Evolutionary conservation across 2,329 filamentous ascomycete genomes (phyloP).

Genomic region (Calonectria honghensis): DNA sequence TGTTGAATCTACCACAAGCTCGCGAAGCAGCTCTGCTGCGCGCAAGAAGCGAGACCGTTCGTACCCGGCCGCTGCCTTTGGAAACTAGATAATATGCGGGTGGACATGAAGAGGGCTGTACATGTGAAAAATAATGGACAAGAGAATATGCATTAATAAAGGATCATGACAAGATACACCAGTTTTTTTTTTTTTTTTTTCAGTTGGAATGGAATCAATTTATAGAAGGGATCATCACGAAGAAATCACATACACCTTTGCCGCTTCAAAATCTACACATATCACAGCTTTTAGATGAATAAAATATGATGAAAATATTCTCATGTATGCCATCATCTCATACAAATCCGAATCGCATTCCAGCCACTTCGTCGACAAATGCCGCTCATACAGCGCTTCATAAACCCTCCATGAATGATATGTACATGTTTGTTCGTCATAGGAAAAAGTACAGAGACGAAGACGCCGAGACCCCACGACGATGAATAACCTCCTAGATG

Average conservation of each 20-base stretch:
- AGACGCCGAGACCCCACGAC: slow-evolving; percentile 35
- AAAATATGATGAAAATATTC: background rate
- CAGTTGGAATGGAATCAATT: slow-evolving; percentile 4
- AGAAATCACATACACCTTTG: background rate
- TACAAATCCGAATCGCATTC: slow-evolving; percentile 21
- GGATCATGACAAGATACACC: slow-evolving; percentile 30
- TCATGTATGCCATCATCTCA: slow-evolving; percentile 17
- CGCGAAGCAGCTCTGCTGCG: slow-evolving; percentile 72
- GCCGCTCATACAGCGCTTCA: slow-evolving; percentile 14
- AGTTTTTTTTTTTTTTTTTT: background rate
- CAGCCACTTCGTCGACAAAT: slow-evolving; percentile 1
- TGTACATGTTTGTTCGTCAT: slow-evolving; percentile 32
- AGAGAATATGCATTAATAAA: slow-evolving; percentile 14
- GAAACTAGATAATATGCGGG: slow-evolving; percentile 56
- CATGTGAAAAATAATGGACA: background rate
- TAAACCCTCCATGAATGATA: slow-evolving; percentile 35
- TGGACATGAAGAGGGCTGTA: background rate
- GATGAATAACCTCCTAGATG: slow-evolving; percentile 24
- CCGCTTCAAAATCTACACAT: background rate
- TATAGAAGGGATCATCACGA: slow-evolving; percentile 18
- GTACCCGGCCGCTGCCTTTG: slow-evolving; percentile 79
- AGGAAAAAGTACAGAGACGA: slow-evolving; percentile 32
- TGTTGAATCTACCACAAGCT: slow-evolving; percentile 66
- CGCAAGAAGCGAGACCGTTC: slow-evolving; percentile 76
- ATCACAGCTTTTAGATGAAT: slow-evolving; percentile 1